Percentiles rank a stretch among this genome's conserved stretches.
Conservation (phyloP, 2,329 filamentous ascomycete species). For the Dactylellina parvicollis region DNA sequence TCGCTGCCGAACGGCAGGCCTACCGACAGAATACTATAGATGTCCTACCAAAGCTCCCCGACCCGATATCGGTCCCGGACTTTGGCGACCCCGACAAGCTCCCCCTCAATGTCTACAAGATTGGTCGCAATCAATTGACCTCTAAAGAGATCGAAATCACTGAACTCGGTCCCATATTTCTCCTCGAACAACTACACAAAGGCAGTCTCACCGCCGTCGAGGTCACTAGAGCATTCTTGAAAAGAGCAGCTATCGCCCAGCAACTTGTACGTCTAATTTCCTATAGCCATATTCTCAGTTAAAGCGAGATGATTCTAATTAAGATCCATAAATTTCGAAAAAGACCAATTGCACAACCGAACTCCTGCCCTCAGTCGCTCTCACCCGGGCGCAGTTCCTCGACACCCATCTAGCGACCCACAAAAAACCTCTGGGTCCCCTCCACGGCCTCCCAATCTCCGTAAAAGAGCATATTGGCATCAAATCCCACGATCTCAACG, state of each 20-base stretch:
- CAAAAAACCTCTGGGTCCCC: slow-evolving; percentile 60
- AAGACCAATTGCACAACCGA: slow-evolving; percentile 65
- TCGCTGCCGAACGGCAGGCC: slow-evolving; percentile 64
- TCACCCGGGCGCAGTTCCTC: slow-evolving; percentile 59
- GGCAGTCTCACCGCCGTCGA: slow-evolving; percentile 63
- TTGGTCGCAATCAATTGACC: slow-evolving; percentile 65
- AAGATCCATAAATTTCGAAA: not conserved
- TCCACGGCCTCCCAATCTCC: slow-evolving; percentile 66
- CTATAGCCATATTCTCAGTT: not conserved
- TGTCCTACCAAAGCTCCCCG: slow-evolving; percentile 62
- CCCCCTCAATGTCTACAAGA: slow-evolving; percentile 63
- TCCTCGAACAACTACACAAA: slow-evolving; percentile 63
- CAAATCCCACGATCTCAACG: slow-evolving; percentile 65
- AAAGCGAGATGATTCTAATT: slow-evolving; percentile 13
- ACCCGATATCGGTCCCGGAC: slow-evolving; percentile 60
- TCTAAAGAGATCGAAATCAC: slow-evolving; percentile 66
- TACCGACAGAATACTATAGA: slow-evolving; percentile 62
- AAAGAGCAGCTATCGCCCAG: slow-evolving; percentile 68
- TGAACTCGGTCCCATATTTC: slow-evolving; percentile 63
- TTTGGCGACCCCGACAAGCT: slow-evolving; percentile 59
- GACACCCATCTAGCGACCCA: slow-evolving; percentile 59
- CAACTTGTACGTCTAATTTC: slow-evolving; percentile 61
- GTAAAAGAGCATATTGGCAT: slow-evolving; percentile 68
- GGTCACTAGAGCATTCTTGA: slow-evolving; percentile 67
- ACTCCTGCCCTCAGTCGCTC: slow-evolving; percentile 60